Conservation (phyloP, 306 rosid genomes). For the Ammopiptanthus mongolicus region DNA sequence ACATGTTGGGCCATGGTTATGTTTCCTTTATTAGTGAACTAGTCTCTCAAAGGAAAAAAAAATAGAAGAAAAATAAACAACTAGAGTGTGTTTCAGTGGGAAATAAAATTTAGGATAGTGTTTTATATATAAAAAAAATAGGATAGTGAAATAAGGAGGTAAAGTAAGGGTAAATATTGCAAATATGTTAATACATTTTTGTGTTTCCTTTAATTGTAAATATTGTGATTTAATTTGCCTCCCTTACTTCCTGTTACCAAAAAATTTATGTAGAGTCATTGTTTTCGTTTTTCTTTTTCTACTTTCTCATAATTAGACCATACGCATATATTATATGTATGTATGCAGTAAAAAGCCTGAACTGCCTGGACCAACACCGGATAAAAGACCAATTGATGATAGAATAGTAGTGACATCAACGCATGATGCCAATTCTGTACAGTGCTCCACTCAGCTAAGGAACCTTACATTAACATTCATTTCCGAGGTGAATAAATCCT, state of each 20-base stretch:
- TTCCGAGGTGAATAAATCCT: neutral
- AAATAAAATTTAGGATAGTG: no score
- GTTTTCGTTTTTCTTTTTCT: neutral
- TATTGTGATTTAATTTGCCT: neutral
- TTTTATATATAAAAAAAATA: no score
- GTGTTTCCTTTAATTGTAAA: no score
- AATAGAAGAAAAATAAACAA: no score
- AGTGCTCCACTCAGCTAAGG: neutral
- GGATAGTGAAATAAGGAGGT: no score
- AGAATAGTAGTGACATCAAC: neutral
- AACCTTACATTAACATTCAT: neutral
- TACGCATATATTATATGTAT: neutral
- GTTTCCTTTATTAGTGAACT: no score
- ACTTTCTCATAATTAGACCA: neutral
- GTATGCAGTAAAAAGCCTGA: constrained; percentile 33
- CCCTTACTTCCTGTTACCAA: neutral
- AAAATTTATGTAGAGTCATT: no score
- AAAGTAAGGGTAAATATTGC: no score
- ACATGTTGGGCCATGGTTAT: no score
- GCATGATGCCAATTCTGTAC: neutral
- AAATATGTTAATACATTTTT: no score
- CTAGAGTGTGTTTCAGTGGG: no score
- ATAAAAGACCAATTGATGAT: neutral
- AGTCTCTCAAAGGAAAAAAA: no score
- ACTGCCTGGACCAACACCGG: constrained; percentile 28